phyloP scores from a whole-genome alignment of 83 land plant species.

The Picea abies region DNA sequence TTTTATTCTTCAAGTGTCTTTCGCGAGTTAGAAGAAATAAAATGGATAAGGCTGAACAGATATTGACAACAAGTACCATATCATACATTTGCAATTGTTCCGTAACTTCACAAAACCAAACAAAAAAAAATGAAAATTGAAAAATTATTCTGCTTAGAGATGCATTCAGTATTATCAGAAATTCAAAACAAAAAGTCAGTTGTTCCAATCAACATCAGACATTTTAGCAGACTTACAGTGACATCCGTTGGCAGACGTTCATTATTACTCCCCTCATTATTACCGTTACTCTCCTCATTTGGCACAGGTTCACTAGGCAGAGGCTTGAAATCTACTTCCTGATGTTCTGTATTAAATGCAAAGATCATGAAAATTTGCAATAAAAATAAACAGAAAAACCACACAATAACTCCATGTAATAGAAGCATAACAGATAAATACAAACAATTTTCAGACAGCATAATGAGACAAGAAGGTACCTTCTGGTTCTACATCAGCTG shows the following conservation, averaged over 20 bases:
- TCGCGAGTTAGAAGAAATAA: background rate
- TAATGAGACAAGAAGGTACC: conserved; percentile 14
- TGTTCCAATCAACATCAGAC: conserved; percentile 4
- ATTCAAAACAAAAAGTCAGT: no score
- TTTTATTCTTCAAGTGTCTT: conserved; percentile 3
- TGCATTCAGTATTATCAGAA: no score
- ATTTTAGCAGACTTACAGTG: conserved; percentile 25
- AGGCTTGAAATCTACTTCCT: conserved; percentile 51
- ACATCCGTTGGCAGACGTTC: conserved; percentile 15
- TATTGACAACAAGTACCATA: background rate
- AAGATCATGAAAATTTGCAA: background rate
- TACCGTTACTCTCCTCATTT: conserved; percentile 21
- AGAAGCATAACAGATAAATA: background rate
- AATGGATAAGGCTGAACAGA: background rate
- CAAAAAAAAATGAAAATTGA: background rate
- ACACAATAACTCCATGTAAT: background rate
- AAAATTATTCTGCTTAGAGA: no score
- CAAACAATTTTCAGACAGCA: conserved; percentile 8
- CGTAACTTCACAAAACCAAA: background rate
- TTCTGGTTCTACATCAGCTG: background rate
- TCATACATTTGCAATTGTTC: conserved; percentile 9
- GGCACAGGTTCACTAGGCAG: conserved; percentile 48
- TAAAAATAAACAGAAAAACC: background rate
- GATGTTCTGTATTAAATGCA: conserved; percentile 17
- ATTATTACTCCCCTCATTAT: background rate